These are phyloP conservation scores for Suhomyces coccinellae DNA, from an alignment of 1,139 yeast species.

Conservation along the genomic window DNA sequence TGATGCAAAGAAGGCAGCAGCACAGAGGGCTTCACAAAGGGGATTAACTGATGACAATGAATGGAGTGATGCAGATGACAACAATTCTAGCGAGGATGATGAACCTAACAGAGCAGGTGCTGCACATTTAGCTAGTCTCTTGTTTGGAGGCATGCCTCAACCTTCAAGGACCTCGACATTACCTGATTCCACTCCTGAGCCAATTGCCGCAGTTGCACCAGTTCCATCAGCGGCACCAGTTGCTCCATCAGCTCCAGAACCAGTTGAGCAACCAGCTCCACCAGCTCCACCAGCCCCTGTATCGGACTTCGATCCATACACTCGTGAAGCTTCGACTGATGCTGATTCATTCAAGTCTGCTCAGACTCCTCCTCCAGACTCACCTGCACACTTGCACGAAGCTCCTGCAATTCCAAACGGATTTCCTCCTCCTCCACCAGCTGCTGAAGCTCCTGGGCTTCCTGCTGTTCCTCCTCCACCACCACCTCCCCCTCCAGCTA, in stretches of 20 bases:
- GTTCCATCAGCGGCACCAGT: background rate
- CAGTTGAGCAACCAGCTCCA: conserved; percentile 13
- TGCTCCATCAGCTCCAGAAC: conserved; percentile 22
- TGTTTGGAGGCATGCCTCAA: conserved; percentile 61
- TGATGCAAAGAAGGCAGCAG: conserved; percentile 58
- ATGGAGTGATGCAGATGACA: conserved; percentile 65
- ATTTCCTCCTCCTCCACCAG: background rate
- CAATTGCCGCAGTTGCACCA: background rate
- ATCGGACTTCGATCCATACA: background rate
- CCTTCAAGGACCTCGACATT: conserved; percentile 22
- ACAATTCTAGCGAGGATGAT: conserved; percentile 51
- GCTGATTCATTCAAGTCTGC: conserved; percentile 13
- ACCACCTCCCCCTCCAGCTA: conserved; percentile 5
- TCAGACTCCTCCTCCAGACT: conserved; percentile 2
- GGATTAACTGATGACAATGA: conserved; percentile 53
- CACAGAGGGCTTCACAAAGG: conserved; percentile 65
- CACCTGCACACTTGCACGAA: background rate
- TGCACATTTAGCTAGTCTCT: conserved; percentile 59
- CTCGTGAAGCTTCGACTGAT: conserved; percentile 9
- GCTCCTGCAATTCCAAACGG: conserved; percentile 17
- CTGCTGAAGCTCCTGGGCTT: conserved; percentile 9
- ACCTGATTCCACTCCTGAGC: conserved; percentile 3
- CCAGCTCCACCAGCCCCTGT: background rate
- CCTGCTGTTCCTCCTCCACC: conserved; percentile 9
- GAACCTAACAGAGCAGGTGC: conserved; percentile 55